Base-by-base conservation (phyloP, 2,329 filamentous ascomycete genomes). In the Verticillium dahliae region DNA sequence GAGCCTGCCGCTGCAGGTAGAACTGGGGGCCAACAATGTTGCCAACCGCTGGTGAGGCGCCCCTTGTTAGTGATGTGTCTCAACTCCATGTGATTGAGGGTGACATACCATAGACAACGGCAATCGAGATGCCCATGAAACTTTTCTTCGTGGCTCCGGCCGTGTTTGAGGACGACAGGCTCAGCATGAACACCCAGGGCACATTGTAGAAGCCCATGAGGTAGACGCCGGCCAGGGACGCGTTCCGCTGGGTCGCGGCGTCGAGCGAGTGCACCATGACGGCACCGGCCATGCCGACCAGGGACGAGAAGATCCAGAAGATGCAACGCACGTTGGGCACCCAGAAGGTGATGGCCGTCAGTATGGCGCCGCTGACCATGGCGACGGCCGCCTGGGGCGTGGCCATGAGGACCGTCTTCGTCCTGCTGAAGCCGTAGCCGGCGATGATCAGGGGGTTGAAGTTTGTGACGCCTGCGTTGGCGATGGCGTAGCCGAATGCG, bases 121-220 rank as follows among this genome's bases (percentile, higher is more conserved):
- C 72, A 2, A 73, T 64, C 0, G 71, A 70, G 3, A 70, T 60
- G 1, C 65, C 67, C 63, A 86, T 80, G 58, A 84, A 78, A 0
- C 85, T 85, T 68, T 87, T 88, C 72, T 90, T 90, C 2, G 87
- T 89, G 14, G 81, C 84, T 7, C 88, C 88, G 0, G 80, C 88
- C 0, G 86, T 89, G 70, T 90, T 90, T 6, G 82, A 85, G 71
- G 72, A 73, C 13, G 65, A 67, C 0, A 73, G 41, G 33, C 72
- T 73, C 1, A 73, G 62, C 14, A 71, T 63, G 6, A 90, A 80
- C 62, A 90, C 86, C 61, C 66, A 74, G 0, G 71, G 66, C 0
- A 69, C 67, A 18, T 73, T 73, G n/a, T 73, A 73, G 37, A 73
- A 73, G 0, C 71, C 71, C 71, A 73, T 71, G 0, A 74, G 60